Base-by-base conservation (phyloP, 345 rosid species). In the Clausena lansium region DNA sequence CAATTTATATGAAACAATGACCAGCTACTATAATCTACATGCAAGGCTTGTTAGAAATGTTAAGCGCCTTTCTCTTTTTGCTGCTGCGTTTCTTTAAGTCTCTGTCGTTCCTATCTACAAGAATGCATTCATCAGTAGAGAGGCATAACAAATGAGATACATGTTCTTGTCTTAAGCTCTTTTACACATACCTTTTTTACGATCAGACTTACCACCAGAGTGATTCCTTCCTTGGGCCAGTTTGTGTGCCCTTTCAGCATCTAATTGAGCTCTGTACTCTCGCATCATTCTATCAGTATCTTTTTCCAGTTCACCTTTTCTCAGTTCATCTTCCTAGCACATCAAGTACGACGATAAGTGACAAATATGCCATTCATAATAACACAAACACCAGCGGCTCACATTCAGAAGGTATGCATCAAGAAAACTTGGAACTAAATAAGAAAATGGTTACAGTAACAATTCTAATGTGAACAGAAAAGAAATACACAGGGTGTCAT, bases 211-310 rank as follows among this genome's bases (percentile, higher is more conserved):
- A 73, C 82, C 80, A 71, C 89, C 77, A 67, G 94, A 89, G 67
- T 89, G 90, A 83, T 97, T 97, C 86, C 93, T 87, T 69, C 99
- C 99, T 22, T 91, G 93, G 33, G 98, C 87, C 77, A 97, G 98
- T 86, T 94, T 97, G 83, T 41, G 79, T 27, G 99, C 88, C 86
- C 99, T 91, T 85, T 97, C 99, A 76, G 98, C 99, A 88, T 94
- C 98, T 54, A 96, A 85, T 84, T 94, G 98, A 64, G 99, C 98
- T 85, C 99, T 89, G 85, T 97, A 97, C 82, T 94, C 97, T 55
- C 90, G 87, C 99, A 97, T 97, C 95, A 97, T 90, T 84, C 90
- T 90, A 86, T 97, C 98, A 6, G 87, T 92, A 82, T 94, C 98
- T 79, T 91, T 92, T 85, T 97, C 98, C 76, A 91, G 79, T 86